Evolutionary conservation across 768 basidiomycete genomes (phyloP).

Genomic region (Grammothele lineata): DNA sequence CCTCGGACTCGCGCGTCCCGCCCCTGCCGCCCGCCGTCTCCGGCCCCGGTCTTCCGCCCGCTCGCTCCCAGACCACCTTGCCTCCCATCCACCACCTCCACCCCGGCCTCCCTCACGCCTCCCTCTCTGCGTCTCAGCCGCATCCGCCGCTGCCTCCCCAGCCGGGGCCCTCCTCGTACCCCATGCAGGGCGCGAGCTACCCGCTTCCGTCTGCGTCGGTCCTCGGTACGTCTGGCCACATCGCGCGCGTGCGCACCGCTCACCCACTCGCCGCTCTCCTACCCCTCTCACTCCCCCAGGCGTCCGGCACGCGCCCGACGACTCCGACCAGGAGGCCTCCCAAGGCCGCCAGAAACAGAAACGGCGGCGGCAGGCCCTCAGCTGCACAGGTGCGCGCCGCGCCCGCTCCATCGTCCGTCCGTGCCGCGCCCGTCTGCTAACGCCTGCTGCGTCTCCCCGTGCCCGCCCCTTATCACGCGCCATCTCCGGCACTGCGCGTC

Average conservation of each 20-base stretch:
- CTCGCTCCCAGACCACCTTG: constrained; percentile 34
- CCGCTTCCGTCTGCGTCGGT: constrained; percentile 17
- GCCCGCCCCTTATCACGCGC: constrained; percentile 5
- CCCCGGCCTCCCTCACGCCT: constrained; percentile 57
- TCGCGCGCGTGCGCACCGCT: background rate
- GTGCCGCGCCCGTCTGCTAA: constrained; percentile 5
- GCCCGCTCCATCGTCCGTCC: constrained; percentile 3
- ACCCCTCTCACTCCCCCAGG: constrained; percentile 12
- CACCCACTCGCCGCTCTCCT: background rate
- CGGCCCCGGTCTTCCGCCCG: constrained; percentile 2
- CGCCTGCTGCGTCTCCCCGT: constrained; percentile 2
- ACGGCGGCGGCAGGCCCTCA: constrained; percentile 74
- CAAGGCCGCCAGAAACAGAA: constrained; percentile 77
- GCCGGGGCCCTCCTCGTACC: constrained; percentile 19
- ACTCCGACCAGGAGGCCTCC: constrained; percentile 56
- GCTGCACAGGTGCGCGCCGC: constrained; percentile 81
- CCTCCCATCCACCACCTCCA: constrained; percentile 70
- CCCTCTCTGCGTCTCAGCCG: constrained; percentile 27
- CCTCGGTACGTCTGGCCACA: constrained; percentile 19
- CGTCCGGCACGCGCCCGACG: constrained; percentile 35
- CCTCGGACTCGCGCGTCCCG: constrained; percentile 22
- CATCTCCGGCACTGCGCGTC: constrained; percentile 2
- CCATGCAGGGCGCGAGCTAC: constrained; percentile 18
- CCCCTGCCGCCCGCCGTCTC: too few species aligned
- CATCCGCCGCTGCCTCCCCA: constrained; percentile 23